Evolutionary conservation across 2,329 filamentous ascomycete genomes (phyloP).

Genomic region (Tolypocladium endophyticum): DNA sequence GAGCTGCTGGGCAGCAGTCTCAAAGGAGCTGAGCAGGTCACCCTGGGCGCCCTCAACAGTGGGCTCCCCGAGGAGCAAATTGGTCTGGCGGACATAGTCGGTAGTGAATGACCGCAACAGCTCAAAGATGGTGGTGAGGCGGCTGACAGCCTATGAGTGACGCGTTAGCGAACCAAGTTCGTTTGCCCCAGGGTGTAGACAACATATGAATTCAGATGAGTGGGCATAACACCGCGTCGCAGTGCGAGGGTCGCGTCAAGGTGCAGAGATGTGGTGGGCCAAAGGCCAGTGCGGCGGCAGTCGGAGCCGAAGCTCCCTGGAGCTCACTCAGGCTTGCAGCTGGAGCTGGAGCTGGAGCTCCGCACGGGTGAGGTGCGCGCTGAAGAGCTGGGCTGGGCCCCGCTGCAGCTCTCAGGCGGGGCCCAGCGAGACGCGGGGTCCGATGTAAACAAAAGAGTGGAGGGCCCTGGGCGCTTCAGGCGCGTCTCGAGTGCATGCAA

Average conservation of each 20-base stretch:
- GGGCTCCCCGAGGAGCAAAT: conserved; percentile 63
- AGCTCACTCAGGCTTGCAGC: neutral
- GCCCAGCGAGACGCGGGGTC: conserved; percentile 6
- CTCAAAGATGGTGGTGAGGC: conserved; percentile 68
- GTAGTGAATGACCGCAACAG: conserved; percentile 69
- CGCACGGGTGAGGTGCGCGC: neutral
- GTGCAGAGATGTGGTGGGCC: neutral
- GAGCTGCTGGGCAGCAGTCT: conserved; percentile 37
- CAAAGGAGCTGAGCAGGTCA: conserved; percentile 38
- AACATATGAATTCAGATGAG: neutral
- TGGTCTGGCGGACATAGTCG: conserved; percentile 82
- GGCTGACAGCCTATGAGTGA: conserved; percentile 40
- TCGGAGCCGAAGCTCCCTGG: neutral
- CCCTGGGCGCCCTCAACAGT: conserved; percentile 36
- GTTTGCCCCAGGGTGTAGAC: neutral
- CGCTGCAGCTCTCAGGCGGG: neutral
- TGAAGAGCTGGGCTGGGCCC: neutral
- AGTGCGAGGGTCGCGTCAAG: neutral
- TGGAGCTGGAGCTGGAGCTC: neutral
- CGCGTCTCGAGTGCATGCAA: neutral
- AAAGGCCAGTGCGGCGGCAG: neutral
- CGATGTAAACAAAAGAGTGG: conserved; percentile 11
- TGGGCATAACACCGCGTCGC: neutral
- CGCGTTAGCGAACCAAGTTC: conserved; percentile 22
- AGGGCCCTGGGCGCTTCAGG: neutral